Evolutionary conservation across 1,284 basidiomycete species (phyloP).

Genomic region (Takashimella koratensis): DNA sequence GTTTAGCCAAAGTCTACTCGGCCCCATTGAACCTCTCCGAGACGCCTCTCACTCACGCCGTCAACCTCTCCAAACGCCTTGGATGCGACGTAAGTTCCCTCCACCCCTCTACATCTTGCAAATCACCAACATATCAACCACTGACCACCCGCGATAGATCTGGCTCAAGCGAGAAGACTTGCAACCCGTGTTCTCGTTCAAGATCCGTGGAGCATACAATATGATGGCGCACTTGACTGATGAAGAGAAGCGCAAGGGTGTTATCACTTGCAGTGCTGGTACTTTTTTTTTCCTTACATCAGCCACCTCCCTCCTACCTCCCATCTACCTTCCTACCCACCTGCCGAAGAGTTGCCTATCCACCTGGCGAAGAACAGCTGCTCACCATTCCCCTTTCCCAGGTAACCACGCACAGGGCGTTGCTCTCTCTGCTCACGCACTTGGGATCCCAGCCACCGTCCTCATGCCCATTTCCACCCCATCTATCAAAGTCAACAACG

Average conservation of each 20-base stretch:
- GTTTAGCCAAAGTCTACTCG: conserved; percentile 81
- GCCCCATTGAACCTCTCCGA: conserved; percentile 67
- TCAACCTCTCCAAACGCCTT: conserved; percentile 77
- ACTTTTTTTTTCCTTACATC: too few relatives aligned
- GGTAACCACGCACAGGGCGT: conserved; percentile 99
- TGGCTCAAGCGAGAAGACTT: conserved; percentile 96
- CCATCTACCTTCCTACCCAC: too few relatives aligned
- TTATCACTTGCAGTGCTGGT: conserved; percentile 97
- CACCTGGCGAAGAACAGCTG: too few relatives aligned
- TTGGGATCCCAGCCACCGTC: conserved; percentile 91
- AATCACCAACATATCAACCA: not conserved
- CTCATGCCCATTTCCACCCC: conserved; percentile 97
- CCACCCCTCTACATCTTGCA: not conserved
- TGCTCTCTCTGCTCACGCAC: conserved; percentile 80
- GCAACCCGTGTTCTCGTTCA: conserved; percentile 99
- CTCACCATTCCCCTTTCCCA: too few relatives aligned
- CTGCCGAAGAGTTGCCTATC: too few relatives aligned
- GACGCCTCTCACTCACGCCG: conserved; percentile 83
- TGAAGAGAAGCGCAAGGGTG: conserved; percentile 94
- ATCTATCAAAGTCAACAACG: conserved; percentile 92
- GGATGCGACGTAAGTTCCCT: conserved; percentile 63
- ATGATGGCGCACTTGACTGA: conserved; percentile 89
- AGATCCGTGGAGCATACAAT: conserved; percentile 97
- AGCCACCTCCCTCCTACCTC: conserved; percentile 47
- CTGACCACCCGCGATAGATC: conserved; percentile 51